Evolutionary conservation across 2,329 filamentous ascomycete species (phyloP).

Genomic region (Ophiocordyceps sinensis): DNA sequence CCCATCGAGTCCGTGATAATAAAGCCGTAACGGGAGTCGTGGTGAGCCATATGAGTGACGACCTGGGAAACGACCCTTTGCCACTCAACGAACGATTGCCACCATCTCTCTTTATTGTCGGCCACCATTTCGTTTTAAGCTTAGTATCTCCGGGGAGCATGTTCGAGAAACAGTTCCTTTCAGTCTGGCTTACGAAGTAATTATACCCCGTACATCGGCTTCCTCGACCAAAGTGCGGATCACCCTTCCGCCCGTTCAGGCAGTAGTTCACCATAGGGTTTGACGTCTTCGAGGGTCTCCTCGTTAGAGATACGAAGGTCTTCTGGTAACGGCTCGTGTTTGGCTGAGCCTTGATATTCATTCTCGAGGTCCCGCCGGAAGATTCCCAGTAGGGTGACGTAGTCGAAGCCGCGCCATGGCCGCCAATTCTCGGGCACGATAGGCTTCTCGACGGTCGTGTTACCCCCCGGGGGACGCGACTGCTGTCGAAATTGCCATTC

Average conservation of each 20-base stretch:
- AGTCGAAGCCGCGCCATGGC: not conserved
- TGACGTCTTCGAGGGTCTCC: not conserved
- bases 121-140: conserved; percentile 1
- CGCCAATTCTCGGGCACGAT: not conserved
- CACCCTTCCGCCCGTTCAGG: not conserved
- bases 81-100: not conserved
- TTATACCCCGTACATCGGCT: not conserved
- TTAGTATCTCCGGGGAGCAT: conserved; percentile 1
- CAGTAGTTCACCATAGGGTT: not conserved
- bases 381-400: not conserved
- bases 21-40: conserved; percentile 1
- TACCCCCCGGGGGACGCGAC: not conserved
- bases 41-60: not conserved
- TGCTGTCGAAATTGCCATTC: not conserved
- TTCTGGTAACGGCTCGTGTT: not conserved
- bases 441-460: not conserved
- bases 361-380: not conserved
- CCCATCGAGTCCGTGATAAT: conserved; percentile 13
- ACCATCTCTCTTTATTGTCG: not conserved
- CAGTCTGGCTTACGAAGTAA: not conserved
- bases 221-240: not conserved
- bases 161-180: not conserved
- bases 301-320: not conserved
- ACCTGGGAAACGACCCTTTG: not conserved
- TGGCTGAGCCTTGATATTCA: not conserved